Conservation (phyloP, 2,329 filamentous ascomycete genomes). For the Botryotinia globosa region DNA sequence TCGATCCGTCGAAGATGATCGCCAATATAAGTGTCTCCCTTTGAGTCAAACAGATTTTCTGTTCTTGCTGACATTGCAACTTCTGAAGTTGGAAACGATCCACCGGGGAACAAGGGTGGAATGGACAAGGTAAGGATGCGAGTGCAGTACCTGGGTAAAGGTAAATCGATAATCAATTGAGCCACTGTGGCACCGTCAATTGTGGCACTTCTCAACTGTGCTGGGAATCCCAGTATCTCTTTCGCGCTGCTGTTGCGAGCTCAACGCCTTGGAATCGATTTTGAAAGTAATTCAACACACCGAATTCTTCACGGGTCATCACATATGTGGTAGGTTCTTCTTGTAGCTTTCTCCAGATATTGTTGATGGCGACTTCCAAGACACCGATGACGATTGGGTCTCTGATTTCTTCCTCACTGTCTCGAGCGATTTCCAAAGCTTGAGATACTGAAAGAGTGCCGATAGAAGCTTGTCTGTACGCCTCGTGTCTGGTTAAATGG, state of each 20-base stretch:
- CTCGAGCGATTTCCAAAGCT: constrained; percentile 73
- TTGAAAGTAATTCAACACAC: constrained; percentile 83
- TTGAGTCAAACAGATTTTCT: not conserved
- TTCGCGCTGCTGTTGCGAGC: constrained; percentile 48
- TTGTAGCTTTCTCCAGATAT: constrained; percentile 67
- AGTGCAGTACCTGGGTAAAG: too few species aligned
- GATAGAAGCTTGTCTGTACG: constrained; percentile 21
- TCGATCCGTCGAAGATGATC: not conserved
- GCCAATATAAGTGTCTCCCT: not conserved
- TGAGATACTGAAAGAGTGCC: constrained; percentile 49
- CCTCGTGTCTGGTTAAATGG: constrained; percentile 22
- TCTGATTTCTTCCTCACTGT: constrained; percentile 63
- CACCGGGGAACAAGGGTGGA: not conserved
- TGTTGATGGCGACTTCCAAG: constrained; percentile 61
- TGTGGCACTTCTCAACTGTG: constrained; percentile 7
- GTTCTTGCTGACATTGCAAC: constrained; percentile 5
- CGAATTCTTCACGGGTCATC: constrained; percentile 74
- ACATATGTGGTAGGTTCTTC: constrained; percentile 66
- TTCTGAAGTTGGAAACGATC: not conserved
- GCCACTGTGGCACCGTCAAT: constrained; percentile 2
- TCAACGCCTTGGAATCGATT: constrained; percentile 57
- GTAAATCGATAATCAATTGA: constrained; percentile 11
- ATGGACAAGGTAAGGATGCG: not conserved
- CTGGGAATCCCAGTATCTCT: constrained; percentile 52
- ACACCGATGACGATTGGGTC: constrained; percentile 62